Base-by-base conservation (phyloP, 2,329 filamentous ascomycete species). In the Hymenoscyphus fraxineus region DNA sequence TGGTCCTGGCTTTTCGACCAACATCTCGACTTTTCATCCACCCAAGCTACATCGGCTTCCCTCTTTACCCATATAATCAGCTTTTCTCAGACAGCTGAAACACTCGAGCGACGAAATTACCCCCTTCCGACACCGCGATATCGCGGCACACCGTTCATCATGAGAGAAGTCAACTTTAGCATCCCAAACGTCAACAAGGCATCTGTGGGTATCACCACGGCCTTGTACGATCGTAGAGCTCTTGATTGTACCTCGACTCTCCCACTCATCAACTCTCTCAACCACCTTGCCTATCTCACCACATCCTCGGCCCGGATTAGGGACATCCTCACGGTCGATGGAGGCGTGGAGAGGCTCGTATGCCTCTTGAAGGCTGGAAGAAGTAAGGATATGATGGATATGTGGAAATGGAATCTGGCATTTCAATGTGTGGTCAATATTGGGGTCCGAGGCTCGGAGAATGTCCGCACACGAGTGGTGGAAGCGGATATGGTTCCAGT, bases 381-480 rank as follows among this genome's bases (percentile, higher is more conserved):
- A 76, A 97, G 92, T 80, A 96, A 93, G 79, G 94, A 99, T 77
- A 90, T 97, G 88, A 97, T 98, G 94, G 94, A 97, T 77, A 97
- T 97, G 91, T 99, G 95, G 95, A 98, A 98, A 80, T 99, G 95
- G 95, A 99, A 97, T 75, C 84, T 99, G 68, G 95, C 95, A 61
- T 99, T 99, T 78, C 95, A 98, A 79, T 99, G 95, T 77, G 93
- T 98, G 69, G 95, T 99, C 76, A 99, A 99, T 78, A 98, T 99
- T 75, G 95, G 95, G 64, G 94, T 99, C 66, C 87, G 95, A 71
- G 95, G 95, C 66, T 97, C 95, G 13, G 95, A 99, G 80, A 88
- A 87, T 70, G 95, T 99, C 65, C 87, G 95, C 71, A 98, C 95
- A 64, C 86, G 95, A 70, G 94, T 99, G 2, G 95, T 99, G 61